phyloP scores from a whole-genome alignment of 1,284 basidiomycete genomes.

The Vanrija pseudolonga region DNA sequence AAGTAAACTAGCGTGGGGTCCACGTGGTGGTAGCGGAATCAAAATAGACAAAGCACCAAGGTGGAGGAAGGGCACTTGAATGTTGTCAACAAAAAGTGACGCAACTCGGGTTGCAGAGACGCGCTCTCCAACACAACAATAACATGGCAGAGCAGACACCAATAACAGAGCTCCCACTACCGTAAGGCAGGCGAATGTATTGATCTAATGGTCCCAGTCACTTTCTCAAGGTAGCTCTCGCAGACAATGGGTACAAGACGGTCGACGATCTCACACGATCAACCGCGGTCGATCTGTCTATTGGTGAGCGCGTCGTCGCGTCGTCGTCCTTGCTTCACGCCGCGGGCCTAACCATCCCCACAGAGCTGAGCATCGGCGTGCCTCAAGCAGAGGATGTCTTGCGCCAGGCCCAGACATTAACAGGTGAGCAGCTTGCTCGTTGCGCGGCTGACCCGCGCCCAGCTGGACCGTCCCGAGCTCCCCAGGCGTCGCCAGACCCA shows the following conservation, averaged over 20 bases:
- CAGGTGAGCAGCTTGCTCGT: background rate
- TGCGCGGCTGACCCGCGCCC: background rate
- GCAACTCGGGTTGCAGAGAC: too few species aligned
- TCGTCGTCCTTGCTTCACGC: too few species aligned
- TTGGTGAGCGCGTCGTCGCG: slow-evolving; percentile 19
- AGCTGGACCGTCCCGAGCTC: slow-evolving; percentile 6
- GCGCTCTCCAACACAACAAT: too few species aligned
- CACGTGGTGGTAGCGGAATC: too few species aligned
- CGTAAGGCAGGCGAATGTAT: background rate
- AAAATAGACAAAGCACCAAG: too few species aligned
- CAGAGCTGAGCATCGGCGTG: slow-evolving; percentile 34
- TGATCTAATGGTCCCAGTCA: slow-evolving; percentile 14
- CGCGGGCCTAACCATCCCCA: background rate
- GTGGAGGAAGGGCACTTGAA: background rate
- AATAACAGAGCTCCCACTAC: slow-evolving; percentile 11
- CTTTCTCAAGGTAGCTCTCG: slow-evolving; percentile 31
- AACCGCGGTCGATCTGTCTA: slow-evolving; percentile 26
- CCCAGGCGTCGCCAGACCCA: background rate
- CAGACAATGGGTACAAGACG: slow-evolving; percentile 35
- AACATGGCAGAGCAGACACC: background rate
- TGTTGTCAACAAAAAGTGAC: background rate
- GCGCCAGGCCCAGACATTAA: slow-evolving; percentile 14
- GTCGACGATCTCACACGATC: slow-evolving; percentile 26
- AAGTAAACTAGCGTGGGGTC: too few species aligned
- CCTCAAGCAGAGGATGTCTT: slow-evolving; percentile 33